phyloP scores from a whole-genome alignment of 2,329 filamentous ascomycete genomes.

The Didymella exigua region DNA sequence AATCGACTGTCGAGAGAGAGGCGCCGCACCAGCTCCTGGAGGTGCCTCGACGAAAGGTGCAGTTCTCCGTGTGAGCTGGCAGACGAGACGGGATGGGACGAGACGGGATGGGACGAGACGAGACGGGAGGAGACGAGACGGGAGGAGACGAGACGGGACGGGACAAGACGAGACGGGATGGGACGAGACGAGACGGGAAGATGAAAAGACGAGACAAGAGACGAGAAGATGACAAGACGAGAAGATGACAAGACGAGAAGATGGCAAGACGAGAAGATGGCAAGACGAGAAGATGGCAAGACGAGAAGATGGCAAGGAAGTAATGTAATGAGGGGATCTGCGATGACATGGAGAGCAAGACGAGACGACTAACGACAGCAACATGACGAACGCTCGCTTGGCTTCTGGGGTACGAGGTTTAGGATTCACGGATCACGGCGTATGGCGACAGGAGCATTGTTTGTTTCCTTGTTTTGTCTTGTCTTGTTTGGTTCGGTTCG shows the following conservation, averaged over 20 bases:
- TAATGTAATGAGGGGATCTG: conserved; percentile 10
- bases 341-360: not conserved
- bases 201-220: no score
- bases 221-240: no score
- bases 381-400: conserved; percentile 3
- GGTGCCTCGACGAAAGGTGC: conserved; percentile 33
- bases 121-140: no score
- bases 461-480: not conserved
- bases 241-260: no score
- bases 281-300: no score
- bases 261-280: no score
- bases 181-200: no score
- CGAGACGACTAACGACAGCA: conserved; percentile 28
- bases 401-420: conserved; percentile 3
- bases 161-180: no score
- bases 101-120: no score
- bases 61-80: conserved; percentile 42
- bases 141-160: no score
- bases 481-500: not conserved
- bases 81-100: no score
- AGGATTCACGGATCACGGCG: conserved; percentile 15
- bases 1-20: conserved; percentile 38
- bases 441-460: conserved; percentile 1
- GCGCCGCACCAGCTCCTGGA: conserved; percentile 21
- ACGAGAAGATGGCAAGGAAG: not conserved